These are phyloP conservation scores for Lodderomyces parapsilosis DNA, from an alignment of 1,139 yeast species.

Conservation along the genomic window DNA sequence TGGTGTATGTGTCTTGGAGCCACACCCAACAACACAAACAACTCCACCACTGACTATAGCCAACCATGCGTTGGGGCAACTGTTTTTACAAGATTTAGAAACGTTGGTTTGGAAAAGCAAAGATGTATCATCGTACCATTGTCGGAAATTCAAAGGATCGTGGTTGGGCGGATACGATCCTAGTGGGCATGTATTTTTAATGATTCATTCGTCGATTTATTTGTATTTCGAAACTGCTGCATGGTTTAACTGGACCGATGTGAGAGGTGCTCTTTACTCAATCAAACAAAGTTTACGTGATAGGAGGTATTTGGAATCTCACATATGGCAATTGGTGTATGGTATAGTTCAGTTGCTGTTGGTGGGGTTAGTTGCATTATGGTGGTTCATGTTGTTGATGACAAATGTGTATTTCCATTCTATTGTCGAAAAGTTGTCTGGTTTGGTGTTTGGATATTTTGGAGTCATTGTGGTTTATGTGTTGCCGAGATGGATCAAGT, in stretches of 20 bases:
- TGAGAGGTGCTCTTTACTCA: background rate
- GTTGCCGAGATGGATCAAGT: constrained; percentile 10
- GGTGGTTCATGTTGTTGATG: constrained; percentile 89
- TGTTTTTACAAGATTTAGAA: constrained; percentile 9
- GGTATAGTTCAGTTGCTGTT: constrained; percentile 45
- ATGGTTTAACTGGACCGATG: constrained; percentile 24
- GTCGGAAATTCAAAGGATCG: constrained; percentile 61
- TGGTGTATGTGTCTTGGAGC: constrained; percentile 56
- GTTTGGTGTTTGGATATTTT: constrained; percentile 58
- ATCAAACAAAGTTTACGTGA: background rate
- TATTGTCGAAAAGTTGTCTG: constrained; percentile 66
- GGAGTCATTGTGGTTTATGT: constrained; percentile 29
- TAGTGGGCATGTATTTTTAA: constrained; percentile 85
- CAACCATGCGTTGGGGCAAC: background rate
- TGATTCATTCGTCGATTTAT: constrained; percentile 70
- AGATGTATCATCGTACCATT: constrained; percentile 45
- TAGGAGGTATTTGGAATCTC: constrained; percentile 5
- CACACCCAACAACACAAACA: background rate
- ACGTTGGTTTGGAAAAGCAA: constrained; percentile 19
- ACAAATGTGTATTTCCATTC: constrained; percentile 88
- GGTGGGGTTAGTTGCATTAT: constrained; percentile 47
- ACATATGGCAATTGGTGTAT: constrained; percentile 12
- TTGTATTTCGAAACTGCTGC: constrained; percentile 64
- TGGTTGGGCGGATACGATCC: constrained; percentile 98
- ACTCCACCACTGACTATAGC: background rate